Evolutionary conservation across 805 yeast species (phyloP).

Genomic region (Candida patagonica): DNA sequence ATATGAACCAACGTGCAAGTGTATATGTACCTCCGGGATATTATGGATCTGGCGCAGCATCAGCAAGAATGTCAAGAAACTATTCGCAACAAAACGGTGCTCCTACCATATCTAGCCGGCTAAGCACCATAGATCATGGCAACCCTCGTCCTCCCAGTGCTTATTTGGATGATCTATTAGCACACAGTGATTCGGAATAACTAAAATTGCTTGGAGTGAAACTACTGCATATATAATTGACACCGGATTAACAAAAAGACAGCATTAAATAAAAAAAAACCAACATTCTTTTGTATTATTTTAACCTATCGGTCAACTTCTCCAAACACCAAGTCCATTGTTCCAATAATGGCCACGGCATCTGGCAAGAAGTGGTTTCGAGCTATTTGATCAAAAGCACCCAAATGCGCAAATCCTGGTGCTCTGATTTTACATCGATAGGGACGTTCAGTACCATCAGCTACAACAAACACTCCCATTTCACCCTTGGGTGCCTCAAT

Average conservation of each 20-base stretch:
- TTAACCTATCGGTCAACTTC: conserved; percentile 72
- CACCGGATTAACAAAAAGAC: no score
- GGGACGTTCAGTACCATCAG: conserved; percentile 86
- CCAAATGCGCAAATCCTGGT: conserved; percentile 89
- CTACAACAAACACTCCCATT: conserved; percentile 82
- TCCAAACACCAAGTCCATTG: conserved; percentile 92
- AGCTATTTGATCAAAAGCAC: conserved; percentile 78
- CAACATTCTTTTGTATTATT: not conserved
- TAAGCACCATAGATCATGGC: conserved; percentile 11
- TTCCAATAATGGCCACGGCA: conserved; percentile 89
- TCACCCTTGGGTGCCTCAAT: conserved; percentile 95
- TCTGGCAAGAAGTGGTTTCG: conserved; percentile 85
- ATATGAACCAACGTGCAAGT: conserved; percentile 12
- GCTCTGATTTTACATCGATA: conserved; percentile 89
- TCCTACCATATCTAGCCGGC: not conserved
- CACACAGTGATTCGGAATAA: conserved; percentile 12
- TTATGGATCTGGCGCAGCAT: conserved; percentile 17
- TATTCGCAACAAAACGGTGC: conserved; percentile 10
- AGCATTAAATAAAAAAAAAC: not conserved
- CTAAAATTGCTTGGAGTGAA: not conserved
- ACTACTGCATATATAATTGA: not conserved
- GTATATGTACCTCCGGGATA: conserved; percentile 24
- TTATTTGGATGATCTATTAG: conserved; percentile 30
- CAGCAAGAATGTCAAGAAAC: conserved; percentile 15
- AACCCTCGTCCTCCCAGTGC: conserved; percentile 29